Percentiles rank a stretch among this genome's conserved stretches.
These are phyloP conservation scores for Orobanche coerulescens DNA, from an alignment of 257 asterid genomes.

Conservation along the genomic window DNA sequence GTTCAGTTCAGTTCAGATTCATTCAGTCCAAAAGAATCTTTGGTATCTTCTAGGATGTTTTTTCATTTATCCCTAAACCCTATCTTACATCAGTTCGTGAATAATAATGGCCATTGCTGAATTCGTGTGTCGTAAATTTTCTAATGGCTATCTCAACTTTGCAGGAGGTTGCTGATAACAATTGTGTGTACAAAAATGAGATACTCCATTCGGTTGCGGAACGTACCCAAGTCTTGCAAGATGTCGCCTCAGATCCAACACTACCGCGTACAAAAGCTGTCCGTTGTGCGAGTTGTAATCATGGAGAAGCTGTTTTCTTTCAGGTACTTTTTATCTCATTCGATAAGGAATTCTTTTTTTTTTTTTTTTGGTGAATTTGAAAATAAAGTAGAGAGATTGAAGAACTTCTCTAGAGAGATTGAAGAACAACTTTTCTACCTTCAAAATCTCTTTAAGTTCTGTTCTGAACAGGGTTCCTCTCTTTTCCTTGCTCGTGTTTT, in stretches of 20 bases:
- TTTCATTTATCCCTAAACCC: too few relatives aligned
- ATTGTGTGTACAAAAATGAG: slow-evolving; percentile 85
- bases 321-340: slow-evolving; percentile 65
- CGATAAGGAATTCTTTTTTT: too few relatives aligned
- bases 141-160: too few relatives aligned
- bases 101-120: background rate
- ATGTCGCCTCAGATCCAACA: slow-evolving; percentile 98
- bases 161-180: slow-evolving; percentile 92
- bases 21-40: too few relatives aligned
- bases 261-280: slow-evolving; percentile 92
- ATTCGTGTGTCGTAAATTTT: slow-evolving; percentile 1
- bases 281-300: slow-evolving; percentile 77
- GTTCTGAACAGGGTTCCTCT: background rate
- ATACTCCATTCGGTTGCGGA: slow-evolving; percentile 83
- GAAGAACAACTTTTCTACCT: background rate
- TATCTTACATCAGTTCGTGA: too few relatives aligned
- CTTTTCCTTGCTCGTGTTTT: background rate
- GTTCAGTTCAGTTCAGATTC: too few relatives aligned
- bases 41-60: too few relatives aligned
- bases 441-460: background rate
- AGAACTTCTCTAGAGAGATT: too few relatives aligned
- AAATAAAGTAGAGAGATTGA: background rate
- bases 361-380: background rate
- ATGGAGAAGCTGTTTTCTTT: slow-evolving; percentile 97
- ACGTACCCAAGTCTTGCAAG: slow-evolving; percentile 86